Percentiles rank a stretch among this genome's conserved stretches.
phyloP scores from a whole-genome alignment of 176 grass and related monocot genomes.

The Dactylis glomerata region DNA sequence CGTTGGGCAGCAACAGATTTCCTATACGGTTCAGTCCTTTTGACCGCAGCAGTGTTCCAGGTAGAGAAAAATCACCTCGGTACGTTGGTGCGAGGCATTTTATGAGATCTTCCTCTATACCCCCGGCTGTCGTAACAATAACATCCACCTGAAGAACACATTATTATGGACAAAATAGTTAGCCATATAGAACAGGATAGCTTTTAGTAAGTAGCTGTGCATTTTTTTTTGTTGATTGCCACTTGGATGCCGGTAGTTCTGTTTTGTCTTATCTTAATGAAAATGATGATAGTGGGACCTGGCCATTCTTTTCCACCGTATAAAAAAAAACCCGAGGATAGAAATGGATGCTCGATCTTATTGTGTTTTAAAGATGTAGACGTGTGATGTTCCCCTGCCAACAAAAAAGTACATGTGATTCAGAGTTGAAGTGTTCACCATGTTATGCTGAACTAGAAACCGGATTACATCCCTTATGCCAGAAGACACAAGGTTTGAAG shows the following conservation, averaged over 20 bases:
- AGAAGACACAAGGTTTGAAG: conserved; percentile 94
- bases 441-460: conserved; percentile 80
- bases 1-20: conserved; percentile 85
- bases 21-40: conserved; percentile 92
- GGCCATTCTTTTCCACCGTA: no score
- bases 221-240: no score
- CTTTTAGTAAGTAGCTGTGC: no score
- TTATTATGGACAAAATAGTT: neutral
- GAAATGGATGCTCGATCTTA: no score
- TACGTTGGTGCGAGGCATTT: conserved; percentile 86
- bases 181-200: neutral
- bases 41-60: conserved; percentile 58
- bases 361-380: no score
- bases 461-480: conserved; percentile 73
- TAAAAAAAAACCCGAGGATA: no score
- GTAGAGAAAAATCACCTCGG: conserved; percentile 78
- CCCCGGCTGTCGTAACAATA: conserved; percentile 87
- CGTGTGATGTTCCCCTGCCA: no score
- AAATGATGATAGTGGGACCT: no score
- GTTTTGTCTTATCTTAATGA: no score
- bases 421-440: conserved; percentile 56
- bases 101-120: conserved; percentile 95
- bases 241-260: no score
- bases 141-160: conserved; percentile 73
- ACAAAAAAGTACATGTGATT: neutral